These are phyloP conservation scores for Trypanosoma congolense DNA, from an alignment of 208 protist genomes.

Conservation along the genomic window DNA sequence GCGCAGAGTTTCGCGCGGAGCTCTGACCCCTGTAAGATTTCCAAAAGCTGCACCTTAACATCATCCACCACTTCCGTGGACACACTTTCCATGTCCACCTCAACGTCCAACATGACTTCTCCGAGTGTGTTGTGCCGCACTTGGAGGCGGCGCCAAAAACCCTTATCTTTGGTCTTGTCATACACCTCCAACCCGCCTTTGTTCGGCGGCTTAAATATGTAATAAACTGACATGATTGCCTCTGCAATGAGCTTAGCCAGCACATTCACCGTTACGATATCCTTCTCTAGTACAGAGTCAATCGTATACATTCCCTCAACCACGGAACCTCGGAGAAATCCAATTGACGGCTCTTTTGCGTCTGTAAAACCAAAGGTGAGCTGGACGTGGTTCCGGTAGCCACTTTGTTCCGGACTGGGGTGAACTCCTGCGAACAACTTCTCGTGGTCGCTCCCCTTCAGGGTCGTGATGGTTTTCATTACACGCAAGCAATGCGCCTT, in stretches of 20 bases:
- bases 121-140: constrained; percentile 84
- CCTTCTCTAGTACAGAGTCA: constrained; percentile 41
- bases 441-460: constrained; percentile 27
- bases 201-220: constrained; percentile 26
- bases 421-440: constrained; percentile 62
- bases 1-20: constrained; percentile 23
- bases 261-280: constrained; percentile 62
- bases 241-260: constrained; percentile 49
- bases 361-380: constrained; percentile 78
- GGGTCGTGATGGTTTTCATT: constrained; percentile 43
- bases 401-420: constrained; percentile 50
- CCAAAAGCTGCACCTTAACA: constrained; percentile 41
- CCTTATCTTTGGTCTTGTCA: constrained; percentile 66
- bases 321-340: constrained; percentile 68
- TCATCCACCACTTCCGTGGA: constrained; percentile 25
- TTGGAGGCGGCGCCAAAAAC: constrained; percentile 90
- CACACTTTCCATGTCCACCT: constrained; percentile 44
- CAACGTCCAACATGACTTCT: constrained; percentile 81
- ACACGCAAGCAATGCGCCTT: constrained; percentile 59
- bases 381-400: constrained; percentile 92
- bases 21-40: constrained; percentile 18
- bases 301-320: constrained; percentile 68
- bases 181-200: constrained; percentile 48
- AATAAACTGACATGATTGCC: constrained; percentile 42
- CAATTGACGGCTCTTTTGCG: constrained; percentile 44